These are phyloP conservation scores for Immersiella caudata DNA, from an alignment of 495 filamentous ascomycete genomes.

Conservation along the genomic window DNA sequence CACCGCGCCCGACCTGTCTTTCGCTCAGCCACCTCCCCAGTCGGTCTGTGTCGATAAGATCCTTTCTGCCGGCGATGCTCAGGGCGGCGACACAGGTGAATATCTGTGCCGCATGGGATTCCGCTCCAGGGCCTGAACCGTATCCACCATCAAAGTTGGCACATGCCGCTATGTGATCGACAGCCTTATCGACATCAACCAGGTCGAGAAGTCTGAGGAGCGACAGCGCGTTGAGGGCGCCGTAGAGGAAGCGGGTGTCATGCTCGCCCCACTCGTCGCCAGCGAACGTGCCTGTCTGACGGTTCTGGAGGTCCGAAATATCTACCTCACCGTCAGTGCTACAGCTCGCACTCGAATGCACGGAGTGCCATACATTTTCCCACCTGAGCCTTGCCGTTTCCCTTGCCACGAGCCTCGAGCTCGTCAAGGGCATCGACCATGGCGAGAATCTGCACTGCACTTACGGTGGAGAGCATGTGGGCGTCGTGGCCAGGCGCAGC, in stretches of 20 bases:
- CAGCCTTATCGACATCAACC: slow-evolving; percentile 77
- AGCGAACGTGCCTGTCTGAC: slow-evolving; percentile 78
- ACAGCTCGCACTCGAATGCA: not conserved
- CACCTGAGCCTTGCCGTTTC: slow-evolving; percentile 70
- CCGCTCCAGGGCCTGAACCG: slow-evolving; percentile 82
- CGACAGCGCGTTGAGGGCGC: slow-evolving; percentile 82
- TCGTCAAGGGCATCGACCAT: slow-evolving; percentile 82
- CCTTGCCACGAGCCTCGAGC: slow-evolving; percentile 70
- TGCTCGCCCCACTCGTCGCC: slow-evolving; percentile 96
- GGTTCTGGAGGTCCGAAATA: slow-evolving; percentile 80
- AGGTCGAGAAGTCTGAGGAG: slow-evolving; percentile 70
- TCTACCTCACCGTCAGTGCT: slow-evolving; percentile 51
- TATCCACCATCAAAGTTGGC: slow-evolving; percentile 93
- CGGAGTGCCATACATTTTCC: slow-evolving; percentile 64
- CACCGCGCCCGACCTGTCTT: slow-evolving; percentile 81
- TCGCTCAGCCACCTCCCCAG: slow-evolving; percentile 92
- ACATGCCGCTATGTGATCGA: slow-evolving; percentile 75
- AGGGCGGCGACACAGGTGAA: slow-evolving; percentile 93
- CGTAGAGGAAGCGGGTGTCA: slow-evolving; percentile 92
- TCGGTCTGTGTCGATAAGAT: slow-evolving; percentile 80
- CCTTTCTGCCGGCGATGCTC: slow-evolving; percentile 76
- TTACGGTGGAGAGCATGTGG: slow-evolving; percentile 93
- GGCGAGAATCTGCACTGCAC: slow-evolving; percentile 87
- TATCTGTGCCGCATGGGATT: slow-evolving; percentile 90
- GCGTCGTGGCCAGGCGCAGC: slow-evolving; percentile 93